Percentiles rank a stretch among this genome's conserved stretches.
phyloP scores from a whole-genome alignment of 805 yeast genomes.

The Monosporozyma aerobia region DNA sequence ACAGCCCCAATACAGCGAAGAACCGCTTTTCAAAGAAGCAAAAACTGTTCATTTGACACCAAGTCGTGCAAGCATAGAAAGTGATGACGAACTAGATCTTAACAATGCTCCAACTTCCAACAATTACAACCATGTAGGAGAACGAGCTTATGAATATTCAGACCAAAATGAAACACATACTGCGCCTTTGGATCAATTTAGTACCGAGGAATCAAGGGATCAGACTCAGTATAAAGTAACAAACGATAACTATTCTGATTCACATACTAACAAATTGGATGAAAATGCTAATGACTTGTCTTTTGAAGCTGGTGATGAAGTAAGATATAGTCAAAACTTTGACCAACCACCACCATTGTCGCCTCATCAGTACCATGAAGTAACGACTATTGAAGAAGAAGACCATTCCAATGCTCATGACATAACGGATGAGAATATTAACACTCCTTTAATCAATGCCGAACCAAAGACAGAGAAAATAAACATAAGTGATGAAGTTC shows the following conservation, averaged over 20 bases:
- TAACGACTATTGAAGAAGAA: slow-evolving; percentile 28
- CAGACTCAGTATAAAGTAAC: background rate
- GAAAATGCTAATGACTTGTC: slow-evolving; percentile 22
- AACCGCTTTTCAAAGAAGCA: background rate
- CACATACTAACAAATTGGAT: slow-evolving; percentile 12
- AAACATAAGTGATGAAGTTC: slow-evolving; percentile 31
- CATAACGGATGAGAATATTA: slow-evolving; percentile 1
- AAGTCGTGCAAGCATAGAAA: slow-evolving; percentile 2
- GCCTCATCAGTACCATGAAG: slow-evolving; percentile 22
- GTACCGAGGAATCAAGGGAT: background rate
- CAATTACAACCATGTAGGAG: background rate
- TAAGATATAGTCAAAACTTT: slow-evolving; percentile 17
- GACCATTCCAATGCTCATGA: slow-evolving; percentile 3
- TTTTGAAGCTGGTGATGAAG: slow-evolving; percentile 29
- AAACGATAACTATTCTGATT: slow-evolving; percentile 4
- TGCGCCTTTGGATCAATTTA: background rate
- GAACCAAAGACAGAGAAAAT: slow-evolving; percentile 12
- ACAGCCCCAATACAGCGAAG: background rate
- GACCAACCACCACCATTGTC: slow-evolving; percentile 6
- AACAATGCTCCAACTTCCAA: slow-evolving; percentile 5
- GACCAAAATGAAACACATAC: background rate
- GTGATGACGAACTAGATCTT: slow-evolving; percentile 7
- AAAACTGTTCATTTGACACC: slow-evolving; percentile 1
- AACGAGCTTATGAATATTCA: background rate
- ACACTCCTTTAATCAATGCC: background rate